Base-by-base conservation (phyloP, 192 early-diverging fungal species). In the Allomyces javanicus region DNA sequence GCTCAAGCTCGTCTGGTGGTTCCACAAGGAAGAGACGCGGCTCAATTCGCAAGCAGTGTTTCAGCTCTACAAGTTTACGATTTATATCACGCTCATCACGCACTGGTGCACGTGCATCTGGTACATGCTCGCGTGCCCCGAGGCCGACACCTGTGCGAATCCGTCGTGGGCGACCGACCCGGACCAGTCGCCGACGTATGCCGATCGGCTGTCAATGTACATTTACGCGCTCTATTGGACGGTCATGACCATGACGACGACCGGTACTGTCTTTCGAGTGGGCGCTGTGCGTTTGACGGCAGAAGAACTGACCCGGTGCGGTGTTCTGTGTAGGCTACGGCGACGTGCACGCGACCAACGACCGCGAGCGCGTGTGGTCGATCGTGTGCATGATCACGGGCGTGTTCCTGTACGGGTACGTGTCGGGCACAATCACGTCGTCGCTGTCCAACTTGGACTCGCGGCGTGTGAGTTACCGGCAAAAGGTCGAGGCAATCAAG, bases 361-460 rank as follows among this genome's bases (percentile, higher is more conserved):
- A 74, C 61, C 62, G 66, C 50, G 78, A 80, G 64, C 69, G 78
- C n/a, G 68, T 76, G 10, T 80, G 76, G 63, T 65, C 74, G 11
- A 22, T 78, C 19, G 66, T 74, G 23, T 71, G 74, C 61, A 74
- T 75, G 64, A 68, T 70, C 61, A 44, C 67, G 25, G 78, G 78
- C 24, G 69, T 75, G 45, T 65, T 80, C 22, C 78, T 80, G 55
- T 80, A 78, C 73, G 74, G 70, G 21, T 80, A 80, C 74, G 72
- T 80, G 19, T 78, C 78, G 26, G 78, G 72, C 25, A 80, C 78
- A 5, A 78, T 80, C 44, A 75, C 78, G 21, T 80, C 78, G 9
- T 69, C 76, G 11, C 76, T 80, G 19, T 80, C 78, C 65, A 80
- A 80, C 75, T 75, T 80, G 78, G 76, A 80, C 66, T 74, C 75